Evolutionary conservation across 768 basidiomycete genomes (phyloP).

Genomic region (Cystofilobasidium ferigula): DNA sequence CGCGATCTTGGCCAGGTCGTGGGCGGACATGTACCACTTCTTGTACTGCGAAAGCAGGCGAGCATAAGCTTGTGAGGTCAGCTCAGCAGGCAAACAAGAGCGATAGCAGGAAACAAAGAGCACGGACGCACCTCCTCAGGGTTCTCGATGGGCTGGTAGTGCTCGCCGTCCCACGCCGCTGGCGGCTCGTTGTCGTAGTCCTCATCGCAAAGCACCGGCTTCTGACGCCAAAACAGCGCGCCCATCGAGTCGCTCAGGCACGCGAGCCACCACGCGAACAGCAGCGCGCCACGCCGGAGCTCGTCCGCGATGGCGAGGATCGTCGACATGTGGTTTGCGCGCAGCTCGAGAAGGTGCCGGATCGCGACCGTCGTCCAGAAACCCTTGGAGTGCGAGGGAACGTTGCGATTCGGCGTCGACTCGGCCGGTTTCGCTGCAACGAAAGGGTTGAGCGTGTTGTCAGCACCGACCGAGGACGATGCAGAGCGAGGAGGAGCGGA

Average conservation of each 20-base stretch:
- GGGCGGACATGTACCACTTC: slow-evolving; percentile 70
- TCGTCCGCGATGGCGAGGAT: slow-evolving; percentile 29
- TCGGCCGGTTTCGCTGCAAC: not conserved
- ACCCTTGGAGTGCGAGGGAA: slow-evolving; percentile 57
- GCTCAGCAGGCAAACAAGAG: not conserved
- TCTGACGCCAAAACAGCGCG: slow-evolving; percentile 70
- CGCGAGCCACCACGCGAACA: slow-evolving; percentile 87
- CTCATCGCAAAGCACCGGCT: slow-evolving; percentile 54
- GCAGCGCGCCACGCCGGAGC: slow-evolving; percentile 26
- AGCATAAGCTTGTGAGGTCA: not conserved
- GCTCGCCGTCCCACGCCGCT: slow-evolving; percentile 19
- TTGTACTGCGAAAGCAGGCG: not conserved
- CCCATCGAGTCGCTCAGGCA: slow-evolving; percentile 67
- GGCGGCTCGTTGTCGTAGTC: slow-evolving; percentile 28
- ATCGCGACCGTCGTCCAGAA: slow-evolving; percentile 74
- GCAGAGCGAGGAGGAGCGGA: slow-evolving; percentile 29
- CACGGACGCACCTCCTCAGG: slow-evolving; percentile 10
- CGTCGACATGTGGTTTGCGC: slow-evolving; percentile 40
- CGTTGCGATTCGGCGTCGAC: not conserved
- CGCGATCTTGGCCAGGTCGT: slow-evolving; percentile 69
- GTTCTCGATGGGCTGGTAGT: slow-evolving; percentile 5
- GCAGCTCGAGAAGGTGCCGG: slow-evolving; percentile 64
- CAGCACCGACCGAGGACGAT: not conserved
- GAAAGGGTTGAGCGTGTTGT: not conserved
- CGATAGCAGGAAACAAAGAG: no score